Percentiles rank a stretch among this genome's conserved stretches.
These are phyloP conservation scores for Ogataea trehalophila DNA, from an alignment of 805 yeast genomes.

Conservation along the genomic window DNA sequence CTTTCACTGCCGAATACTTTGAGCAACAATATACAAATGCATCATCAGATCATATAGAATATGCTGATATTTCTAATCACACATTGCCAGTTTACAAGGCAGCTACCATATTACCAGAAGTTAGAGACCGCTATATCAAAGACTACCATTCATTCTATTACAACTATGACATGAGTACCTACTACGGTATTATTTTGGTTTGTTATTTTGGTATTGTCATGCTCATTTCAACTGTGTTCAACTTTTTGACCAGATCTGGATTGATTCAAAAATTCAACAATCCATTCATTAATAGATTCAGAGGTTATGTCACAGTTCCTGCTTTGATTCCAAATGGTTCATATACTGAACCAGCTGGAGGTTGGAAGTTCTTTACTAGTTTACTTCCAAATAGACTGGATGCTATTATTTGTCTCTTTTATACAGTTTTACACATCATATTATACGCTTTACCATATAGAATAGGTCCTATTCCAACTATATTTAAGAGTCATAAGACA, in stretches of 20 bases:
- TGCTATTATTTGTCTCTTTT: constrained; percentile 23
- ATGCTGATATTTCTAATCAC: constrained; percentile 7
- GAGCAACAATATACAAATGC: constrained; percentile 28
- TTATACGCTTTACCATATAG: constrained; percentile 17
- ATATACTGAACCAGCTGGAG: constrained; percentile 12
- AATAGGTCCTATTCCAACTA: constrained; percentile 6
- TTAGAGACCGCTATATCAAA: neutral
- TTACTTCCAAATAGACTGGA: constrained; percentile 32
- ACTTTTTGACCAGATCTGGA: constrained; percentile 26
- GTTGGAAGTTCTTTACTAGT: constrained; percentile 12
- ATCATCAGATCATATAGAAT: constrained; percentile 15
- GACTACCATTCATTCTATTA: constrained; percentile 15
- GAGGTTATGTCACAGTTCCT: constrained; percentile 36
- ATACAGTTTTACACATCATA: constrained; percentile 22
- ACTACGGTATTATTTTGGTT: constrained; percentile 33
- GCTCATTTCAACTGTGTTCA: constrained; percentile 29
- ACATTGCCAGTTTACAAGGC: constrained; percentile 11
- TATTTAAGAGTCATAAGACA: constrained; percentile 31
- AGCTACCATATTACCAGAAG: constrained; percentile 9
- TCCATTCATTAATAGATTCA: constrained; percentile 29
- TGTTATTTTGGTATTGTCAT: constrained; percentile 38
- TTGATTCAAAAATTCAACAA: constrained; percentile 30
- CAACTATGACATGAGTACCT: constrained; percentile 25
- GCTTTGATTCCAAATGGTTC: constrained; percentile 28
- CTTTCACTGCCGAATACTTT: neutral